Percentiles rank a stretch among this genome's conserved stretches.
Conservation (phyloP, 2,329 filamentous ascomycete species). For the Exophiala sp. region DNA sequence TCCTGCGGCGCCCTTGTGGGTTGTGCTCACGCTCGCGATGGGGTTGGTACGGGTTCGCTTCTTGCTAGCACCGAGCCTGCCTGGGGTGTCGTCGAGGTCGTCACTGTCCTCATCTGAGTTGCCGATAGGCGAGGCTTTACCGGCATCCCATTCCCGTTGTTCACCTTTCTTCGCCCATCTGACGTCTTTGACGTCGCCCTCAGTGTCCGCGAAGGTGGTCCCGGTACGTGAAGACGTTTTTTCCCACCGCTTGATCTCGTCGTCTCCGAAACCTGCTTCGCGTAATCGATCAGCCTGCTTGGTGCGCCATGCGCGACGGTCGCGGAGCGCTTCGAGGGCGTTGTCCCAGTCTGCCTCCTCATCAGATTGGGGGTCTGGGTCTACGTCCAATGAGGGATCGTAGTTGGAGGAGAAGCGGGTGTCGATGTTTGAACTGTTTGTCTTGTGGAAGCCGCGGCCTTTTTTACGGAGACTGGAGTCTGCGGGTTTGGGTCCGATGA, state of each 20-base stretch:
- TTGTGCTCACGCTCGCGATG: neutral
- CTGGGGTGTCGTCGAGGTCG: neutral
- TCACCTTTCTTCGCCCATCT: slow-evolving; percentile 71
- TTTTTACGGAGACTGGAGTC: slow-evolving; percentile 50
- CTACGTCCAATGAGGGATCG: slow-evolving; percentile 54
- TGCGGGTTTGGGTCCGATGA: slow-evolving; percentile 67
- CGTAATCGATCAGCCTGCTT: slow-evolving; percentile 72
- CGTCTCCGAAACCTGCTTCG: slow-evolving; percentile 73
- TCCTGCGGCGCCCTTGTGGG: neutral
- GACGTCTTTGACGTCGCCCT: slow-evolving; percentile 62
- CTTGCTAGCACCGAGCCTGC: neutral
- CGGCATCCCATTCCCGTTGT: slow-evolving; percentile 63
- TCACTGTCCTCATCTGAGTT: neutral
- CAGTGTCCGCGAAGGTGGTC: neutral
- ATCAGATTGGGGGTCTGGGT: slow-evolving; percentile 46
- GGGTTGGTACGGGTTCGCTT: neutral
- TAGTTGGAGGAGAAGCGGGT: slow-evolving; percentile 69
- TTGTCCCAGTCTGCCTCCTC: slow-evolving; percentile 65
- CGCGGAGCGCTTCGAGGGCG: slow-evolving; percentile 71
- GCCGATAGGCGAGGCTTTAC: slow-evolving; percentile 41
- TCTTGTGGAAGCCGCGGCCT: slow-evolving; percentile 64
- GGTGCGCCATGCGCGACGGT: slow-evolving; percentile 73
- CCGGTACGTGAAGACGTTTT: slow-evolving; percentile 36
- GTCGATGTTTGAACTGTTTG: slow-evolving; percentile 63
- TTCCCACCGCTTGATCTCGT: slow-evolving; percentile 68